phyloP scores from a whole-genome alignment of 106 monocot species.

The Gastrodia elata region DNA sequence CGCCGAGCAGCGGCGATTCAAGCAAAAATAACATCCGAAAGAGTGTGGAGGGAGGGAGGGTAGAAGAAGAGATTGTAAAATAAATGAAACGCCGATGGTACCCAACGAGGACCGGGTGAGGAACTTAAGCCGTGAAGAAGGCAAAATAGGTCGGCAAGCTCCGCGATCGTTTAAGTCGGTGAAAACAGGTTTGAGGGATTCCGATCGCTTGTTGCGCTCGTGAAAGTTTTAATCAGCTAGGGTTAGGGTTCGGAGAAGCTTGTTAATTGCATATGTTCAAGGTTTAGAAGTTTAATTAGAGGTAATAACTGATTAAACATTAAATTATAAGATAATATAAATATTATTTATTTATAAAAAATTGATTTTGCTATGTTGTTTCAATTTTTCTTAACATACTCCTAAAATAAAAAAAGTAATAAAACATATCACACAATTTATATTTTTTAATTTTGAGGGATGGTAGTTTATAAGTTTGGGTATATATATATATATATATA shows the following conservation, averaged over 20 bases:
- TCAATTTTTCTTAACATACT: too few species aligned
- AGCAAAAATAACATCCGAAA: slow-evolving; percentile 3
- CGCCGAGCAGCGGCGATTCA: slow-evolving; percentile 4
- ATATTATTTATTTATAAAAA: too few species aligned
- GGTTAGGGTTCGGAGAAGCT: background rate
- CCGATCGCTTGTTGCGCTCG: background rate
- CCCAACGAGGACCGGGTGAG: background rate
- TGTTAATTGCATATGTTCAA: too few species aligned
- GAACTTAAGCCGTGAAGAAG: background rate
- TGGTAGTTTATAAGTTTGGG: too few species aligned
- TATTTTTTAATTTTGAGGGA: too few species aligned
- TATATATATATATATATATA: too few species aligned
- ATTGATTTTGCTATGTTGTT: too few species aligned
- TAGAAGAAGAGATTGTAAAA: background rate
- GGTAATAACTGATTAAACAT: too few species aligned
- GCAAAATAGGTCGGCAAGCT: slow-evolving; percentile 7
- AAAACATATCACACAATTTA: too few species aligned
- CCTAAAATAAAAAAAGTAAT: too few species aligned
- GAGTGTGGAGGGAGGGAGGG: slow-evolving; percentile 4
- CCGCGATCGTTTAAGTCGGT: background rate
- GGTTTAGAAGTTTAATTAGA: too few species aligned
- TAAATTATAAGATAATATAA: too few species aligned
- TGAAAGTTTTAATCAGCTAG: background rate
- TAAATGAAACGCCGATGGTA: background rate
- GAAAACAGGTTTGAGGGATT: background rate